Evolutionary conservation across 2,329 filamentous ascomycete genomes (phyloP).

Genomic region (Dactylellina haptotyla): DNA sequence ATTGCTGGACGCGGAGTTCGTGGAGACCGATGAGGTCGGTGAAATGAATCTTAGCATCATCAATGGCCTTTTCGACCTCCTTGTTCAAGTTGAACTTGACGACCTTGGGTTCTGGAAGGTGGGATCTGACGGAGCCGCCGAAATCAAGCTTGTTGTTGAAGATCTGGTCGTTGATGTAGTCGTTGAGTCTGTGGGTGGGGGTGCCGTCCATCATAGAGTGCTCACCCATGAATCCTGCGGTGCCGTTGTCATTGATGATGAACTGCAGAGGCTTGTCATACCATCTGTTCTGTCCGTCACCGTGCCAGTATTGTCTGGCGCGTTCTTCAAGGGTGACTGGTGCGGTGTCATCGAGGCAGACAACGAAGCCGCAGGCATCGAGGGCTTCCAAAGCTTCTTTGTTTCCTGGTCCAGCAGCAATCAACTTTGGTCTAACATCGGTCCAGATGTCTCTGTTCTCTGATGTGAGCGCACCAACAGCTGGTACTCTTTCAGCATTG

Average conservation of each 20-base stretch:
- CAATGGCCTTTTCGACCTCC: constrained; percentile 79
- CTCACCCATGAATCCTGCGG: constrained; percentile 96
- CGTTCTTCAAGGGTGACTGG: constrained; percentile 96
- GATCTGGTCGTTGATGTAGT: constrained; percentile 90
- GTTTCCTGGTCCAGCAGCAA: constrained; percentile 81
- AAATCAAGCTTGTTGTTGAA: constrained; percentile 95
- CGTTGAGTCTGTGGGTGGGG: constrained; percentile 94
- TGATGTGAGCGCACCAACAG: constrained; percentile 85
- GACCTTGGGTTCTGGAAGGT: constrained; percentile 80
- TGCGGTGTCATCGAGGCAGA: constrained; percentile 90
- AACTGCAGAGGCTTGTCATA: constrained; percentile 98
- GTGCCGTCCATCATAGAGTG: constrained; percentile 99
- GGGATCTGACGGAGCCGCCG: constrained; percentile 79
- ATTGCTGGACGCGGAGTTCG: constrained; percentile 91
- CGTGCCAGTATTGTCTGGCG: constrained; percentile 96
- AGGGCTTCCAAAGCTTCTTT: constrained; percentile 79
- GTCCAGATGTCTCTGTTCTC: constrained; percentile 96
- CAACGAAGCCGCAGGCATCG: constrained; percentile 86
- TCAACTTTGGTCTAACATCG: constrained; percentile 70
- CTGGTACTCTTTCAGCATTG: constrained; percentile 67
- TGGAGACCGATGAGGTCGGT: constrained; percentile 82
- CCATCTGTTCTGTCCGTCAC: constrained; percentile 94
- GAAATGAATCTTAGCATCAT: constrained; percentile 82
- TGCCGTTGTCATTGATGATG: constrained; percentile 97
- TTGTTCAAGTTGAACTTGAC: constrained; percentile 81